phyloP scores from a whole-genome alignment of 495 filamentous ascomycete genomes.

The Venustampulla echinocandica region DNA sequence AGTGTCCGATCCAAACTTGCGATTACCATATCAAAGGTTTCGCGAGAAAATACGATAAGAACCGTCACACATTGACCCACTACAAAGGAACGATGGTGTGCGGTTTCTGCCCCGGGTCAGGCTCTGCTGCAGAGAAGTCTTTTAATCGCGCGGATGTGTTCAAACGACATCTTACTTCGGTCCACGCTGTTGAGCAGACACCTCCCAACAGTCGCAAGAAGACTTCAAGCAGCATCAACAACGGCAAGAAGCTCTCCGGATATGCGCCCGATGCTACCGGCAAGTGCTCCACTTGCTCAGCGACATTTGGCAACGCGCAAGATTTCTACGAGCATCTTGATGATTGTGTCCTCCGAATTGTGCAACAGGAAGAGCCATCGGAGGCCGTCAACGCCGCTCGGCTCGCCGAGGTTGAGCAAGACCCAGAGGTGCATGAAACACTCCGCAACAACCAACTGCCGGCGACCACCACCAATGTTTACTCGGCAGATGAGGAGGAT shows the following conservation, averaged over 20 bases:
- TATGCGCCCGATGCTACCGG: slow-evolving; percentile 72
- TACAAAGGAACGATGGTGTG: slow-evolving; percentile 99
- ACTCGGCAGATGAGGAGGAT: slow-evolving; percentile 48
- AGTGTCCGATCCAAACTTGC: slow-evolving; percentile 90
- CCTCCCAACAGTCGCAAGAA: slow-evolving; percentile 89
- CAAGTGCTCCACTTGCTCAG: slow-evolving; percentile 92
- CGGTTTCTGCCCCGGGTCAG: slow-evolving; percentile 90
- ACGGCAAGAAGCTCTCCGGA: slow-evolving; percentile 47
- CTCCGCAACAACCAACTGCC: slow-evolving; percentile 72
- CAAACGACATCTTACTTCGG: slow-evolving; percentile 90
- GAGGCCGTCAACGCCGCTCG: slow-evolving; percentile 90
- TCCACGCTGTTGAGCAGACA: slow-evolving; percentile 91
- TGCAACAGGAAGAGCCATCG: slow-evolving; percentile 93
- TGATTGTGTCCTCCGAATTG: slow-evolving; percentile 94
- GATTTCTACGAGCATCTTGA: slow-evolving; percentile 99
- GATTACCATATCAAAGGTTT: slow-evolving; percentile 96
- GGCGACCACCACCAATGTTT: slow-evolving; percentile 40
- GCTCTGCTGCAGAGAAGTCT: slow-evolving; percentile 89
- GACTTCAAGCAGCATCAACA: slow-evolving; percentile 27
- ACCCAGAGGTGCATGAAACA: slow-evolving; percentile 73
- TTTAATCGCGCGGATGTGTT: slow-evolving; percentile 99
- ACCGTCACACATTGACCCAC: slow-evolving; percentile 94
- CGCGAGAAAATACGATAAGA: slow-evolving; percentile 97
- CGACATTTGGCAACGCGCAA: slow-evolving; percentile 86
- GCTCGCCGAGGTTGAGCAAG: slow-evolving; percentile 72